These are phyloP conservation scores for Gnomoniopsis sp. DNA, from an alignment of 2,329 filamentous ascomycete genomes.

Conservation along the genomic window DNA sequence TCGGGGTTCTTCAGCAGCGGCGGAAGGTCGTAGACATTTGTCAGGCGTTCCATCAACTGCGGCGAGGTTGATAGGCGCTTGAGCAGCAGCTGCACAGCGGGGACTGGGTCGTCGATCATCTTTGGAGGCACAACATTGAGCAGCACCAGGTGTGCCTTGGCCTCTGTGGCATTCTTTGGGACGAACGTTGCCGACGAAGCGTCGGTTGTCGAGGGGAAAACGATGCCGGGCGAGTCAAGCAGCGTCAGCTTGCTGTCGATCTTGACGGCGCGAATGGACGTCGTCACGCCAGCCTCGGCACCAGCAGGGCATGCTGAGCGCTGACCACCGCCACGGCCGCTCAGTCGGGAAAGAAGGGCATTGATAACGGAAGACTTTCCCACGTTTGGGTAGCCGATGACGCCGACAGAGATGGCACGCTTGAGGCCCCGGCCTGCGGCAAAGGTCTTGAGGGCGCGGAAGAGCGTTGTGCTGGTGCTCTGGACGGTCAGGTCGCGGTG, in stretches of 20 bases:
- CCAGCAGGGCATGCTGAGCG: conserved; percentile 77
- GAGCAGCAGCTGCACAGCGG: conserved; percentile 81
- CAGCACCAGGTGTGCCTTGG: conserved; percentile 80
- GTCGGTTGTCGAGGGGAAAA: conserved; percentile 70
- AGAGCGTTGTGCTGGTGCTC: conserved; percentile 78
- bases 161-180: conserved; percentile 62
- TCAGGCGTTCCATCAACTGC: conserved; percentile 73
- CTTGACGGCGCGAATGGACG: conserved; percentile 83
- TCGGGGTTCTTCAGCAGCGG: conserved; percentile 65
- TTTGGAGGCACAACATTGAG: conserved; percentile 91
- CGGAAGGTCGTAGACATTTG: conserved; percentile 79
- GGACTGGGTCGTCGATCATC: conserved; percentile 88
- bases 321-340: conserved; percentile 57
- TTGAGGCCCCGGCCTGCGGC: conserved; percentile 81
- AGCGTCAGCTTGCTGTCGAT: conserved; percentile 92
- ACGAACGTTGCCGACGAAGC: conserved; percentile 36
- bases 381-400: conserved; percentile 94
- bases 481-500: conserved; percentile 86
- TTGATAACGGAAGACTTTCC: conserved; percentile 98
- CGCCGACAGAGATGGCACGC: conserved; percentile 83
- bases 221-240: conserved; percentile 90
- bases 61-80: conserved; percentile 71
- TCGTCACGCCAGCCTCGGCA: conserved; percentile 90
- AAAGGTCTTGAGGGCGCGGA: conserved; percentile 87
- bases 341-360: conserved; percentile 75